phyloP scores from a whole-genome alignment of 2,329 filamentous ascomycete genomes.

The Bimuria novae-zelandiae region DNA sequence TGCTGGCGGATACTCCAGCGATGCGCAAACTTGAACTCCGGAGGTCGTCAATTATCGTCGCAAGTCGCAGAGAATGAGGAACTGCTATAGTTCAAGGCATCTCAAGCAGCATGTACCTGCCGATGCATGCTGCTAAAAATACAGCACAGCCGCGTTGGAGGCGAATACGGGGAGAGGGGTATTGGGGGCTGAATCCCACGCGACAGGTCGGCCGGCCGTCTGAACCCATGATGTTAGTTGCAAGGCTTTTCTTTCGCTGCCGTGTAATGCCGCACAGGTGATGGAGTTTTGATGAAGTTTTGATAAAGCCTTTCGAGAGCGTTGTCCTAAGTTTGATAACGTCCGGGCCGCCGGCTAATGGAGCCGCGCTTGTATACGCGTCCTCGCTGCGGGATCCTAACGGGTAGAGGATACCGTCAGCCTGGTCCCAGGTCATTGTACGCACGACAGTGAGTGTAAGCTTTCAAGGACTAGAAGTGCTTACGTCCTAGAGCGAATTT shows the following conservation, averaged over 20 bases:
- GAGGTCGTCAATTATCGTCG: not conserved
- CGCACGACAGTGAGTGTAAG: not conserved
- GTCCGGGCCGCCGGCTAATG: not conserved
- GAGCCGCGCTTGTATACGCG: not conserved
- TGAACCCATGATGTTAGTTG: not conserved
- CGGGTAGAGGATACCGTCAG: not conserved
- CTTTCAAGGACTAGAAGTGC: not conserved
- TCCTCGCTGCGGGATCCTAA: slow-evolving; percentile 1
- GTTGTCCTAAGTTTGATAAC: not conserved
- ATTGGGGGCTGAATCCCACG: slow-evolving; percentile 11
- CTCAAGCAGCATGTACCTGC: not conserved
- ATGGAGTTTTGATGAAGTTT: too few relatives aligned
- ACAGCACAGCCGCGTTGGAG: slow-evolving; percentile 19
- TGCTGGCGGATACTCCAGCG: not conserved
- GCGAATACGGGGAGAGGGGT: slow-evolving; percentile 12
- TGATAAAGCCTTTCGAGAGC: not conserved
- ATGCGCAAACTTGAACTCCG: not conserved
- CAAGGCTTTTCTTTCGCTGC: not conserved
- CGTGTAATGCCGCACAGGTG: not conserved
- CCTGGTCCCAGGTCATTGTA: not conserved
- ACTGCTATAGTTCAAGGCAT: not conserved
- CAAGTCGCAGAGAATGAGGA: not conserved
- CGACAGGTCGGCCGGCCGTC: not conserved
- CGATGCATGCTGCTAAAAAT: slow-evolving; percentile 20
- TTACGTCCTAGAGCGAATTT: not conserved